Evolutionary conservation across 176 grass and related monocot species (phyloP).

Genomic region (Oryza glaberrima): DNA sequence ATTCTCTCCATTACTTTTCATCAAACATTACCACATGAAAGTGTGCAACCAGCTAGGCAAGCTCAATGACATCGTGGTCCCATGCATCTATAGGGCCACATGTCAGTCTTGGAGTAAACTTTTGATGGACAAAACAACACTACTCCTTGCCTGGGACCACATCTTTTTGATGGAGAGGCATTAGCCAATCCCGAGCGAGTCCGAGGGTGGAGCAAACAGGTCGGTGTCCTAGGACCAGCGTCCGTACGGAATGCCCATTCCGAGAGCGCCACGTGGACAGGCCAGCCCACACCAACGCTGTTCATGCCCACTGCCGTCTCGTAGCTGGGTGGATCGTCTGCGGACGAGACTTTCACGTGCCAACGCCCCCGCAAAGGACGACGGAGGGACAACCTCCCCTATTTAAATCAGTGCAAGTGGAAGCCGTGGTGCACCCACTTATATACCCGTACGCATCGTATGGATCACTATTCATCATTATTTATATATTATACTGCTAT

Average conservation of each 20-base stretch:
- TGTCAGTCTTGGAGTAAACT: neutral
- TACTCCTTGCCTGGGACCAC: neutral
- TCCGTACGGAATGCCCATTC: slow-evolving; percentile 31
- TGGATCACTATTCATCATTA: neutral
- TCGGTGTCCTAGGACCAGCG: slow-evolving; percentile 43
- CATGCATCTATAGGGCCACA: neutral
- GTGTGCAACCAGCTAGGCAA: no score
- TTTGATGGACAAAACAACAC: fast-evolving
- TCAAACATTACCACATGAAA: neutral
- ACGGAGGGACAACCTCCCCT: neutral
- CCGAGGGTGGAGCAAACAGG: slow-evolving; percentile 51
- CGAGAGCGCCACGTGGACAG: neutral
- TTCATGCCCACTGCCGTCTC: neutral
- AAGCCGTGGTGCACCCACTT: neutral
- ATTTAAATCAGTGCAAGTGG: neutral
- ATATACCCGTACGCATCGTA: neutral
- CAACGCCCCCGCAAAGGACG: neutral
- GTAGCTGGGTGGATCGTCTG: neutral
- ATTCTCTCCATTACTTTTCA: neutral
- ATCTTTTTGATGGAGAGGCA: neutral
- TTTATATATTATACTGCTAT: neutral
- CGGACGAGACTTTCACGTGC: neutral
- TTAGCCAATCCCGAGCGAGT: slow-evolving; percentile 21
- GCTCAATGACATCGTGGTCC: neutral
- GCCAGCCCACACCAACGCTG: neutral